Evolutionary conservation across 2,329 filamentous ascomycete species (phyloP).

Genomic region (Alternaria ethzedia): DNA sequence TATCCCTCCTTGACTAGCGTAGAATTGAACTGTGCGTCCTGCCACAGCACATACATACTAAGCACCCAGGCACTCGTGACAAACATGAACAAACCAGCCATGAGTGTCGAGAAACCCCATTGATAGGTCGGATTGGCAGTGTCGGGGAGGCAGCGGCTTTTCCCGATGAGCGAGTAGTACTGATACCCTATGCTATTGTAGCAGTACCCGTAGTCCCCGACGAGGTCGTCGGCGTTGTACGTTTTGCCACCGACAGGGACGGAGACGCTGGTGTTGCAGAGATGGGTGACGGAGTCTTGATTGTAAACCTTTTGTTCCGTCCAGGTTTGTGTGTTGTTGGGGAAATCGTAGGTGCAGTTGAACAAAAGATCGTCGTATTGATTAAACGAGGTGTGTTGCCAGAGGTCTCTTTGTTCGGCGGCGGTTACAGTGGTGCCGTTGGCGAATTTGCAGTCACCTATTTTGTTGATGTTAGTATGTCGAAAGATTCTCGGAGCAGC

Average conservation of each 20-base stretch:
- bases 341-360: constrained; percentile 10
- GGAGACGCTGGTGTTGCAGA: constrained; percentile 23
- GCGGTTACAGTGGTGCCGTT: constrained; percentile 26
- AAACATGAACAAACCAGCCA: constrained; percentile 41
- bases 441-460: constrained; percentile 28
- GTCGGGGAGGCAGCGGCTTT: constrained; percentile 37
- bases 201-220: constrained; percentile 22
- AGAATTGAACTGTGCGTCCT: constrained; percentile 40
- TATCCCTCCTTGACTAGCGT: constrained; percentile 35
- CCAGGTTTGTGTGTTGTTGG: constrained; percentile 16
- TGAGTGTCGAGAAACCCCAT: constrained; percentile 49
- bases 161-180: constrained; percentile 1
- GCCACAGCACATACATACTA: constrained; percentile 46
- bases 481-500: neutral
- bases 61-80: constrained; percentile 39
- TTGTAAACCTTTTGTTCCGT: neutral
- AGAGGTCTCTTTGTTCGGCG: neutral
- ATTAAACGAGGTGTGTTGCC: neutral
- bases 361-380: neutral
- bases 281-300: neutral
- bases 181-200: constrained; percentile 23
- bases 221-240: constrained; percentile 20
- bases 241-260: constrained; percentile 17
- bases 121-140: constrained; percentile 34
- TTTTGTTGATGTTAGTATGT: neutral